Percentiles rank a stretch among this genome's conserved stretches.
Conservation (phyloP, 768 basidiomycete species). For the Lyophyllum shimeji region DNA sequence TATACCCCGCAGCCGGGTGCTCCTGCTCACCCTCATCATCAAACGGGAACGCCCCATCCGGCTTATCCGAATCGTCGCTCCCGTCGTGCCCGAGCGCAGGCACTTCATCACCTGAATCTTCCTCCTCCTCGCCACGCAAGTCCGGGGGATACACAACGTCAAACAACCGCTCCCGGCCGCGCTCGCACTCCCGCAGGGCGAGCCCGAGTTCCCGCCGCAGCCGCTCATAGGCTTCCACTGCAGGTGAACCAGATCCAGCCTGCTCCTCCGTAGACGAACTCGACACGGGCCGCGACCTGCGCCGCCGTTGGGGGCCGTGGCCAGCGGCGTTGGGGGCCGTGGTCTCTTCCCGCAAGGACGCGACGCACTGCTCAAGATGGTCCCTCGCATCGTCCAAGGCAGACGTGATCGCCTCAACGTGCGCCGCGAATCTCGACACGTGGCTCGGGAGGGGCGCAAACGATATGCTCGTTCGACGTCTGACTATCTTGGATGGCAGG, state of each 20-base stretch:
- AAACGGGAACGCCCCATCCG: conserved; percentile 37
- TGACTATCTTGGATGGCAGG: background rate
- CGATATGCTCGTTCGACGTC: conserved; percentile 27
- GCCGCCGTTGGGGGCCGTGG: conserved; percentile 7
- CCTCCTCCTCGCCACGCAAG: conserved; percentile 35
- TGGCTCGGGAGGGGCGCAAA: conserved; percentile 79
- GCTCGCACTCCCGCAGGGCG: conserved; percentile 80
- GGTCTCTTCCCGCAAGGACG: conserved; percentile 47
- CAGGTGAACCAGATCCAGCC: conserved; percentile 38
- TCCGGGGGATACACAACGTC: conserved; percentile 52
- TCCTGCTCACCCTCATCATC: conserved; percentile 27
- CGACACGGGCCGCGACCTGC: conserved; percentile 14
- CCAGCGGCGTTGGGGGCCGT: conserved; percentile 14
- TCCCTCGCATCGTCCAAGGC: conserved; percentile 73
- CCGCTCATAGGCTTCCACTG: conserved; percentile 72
- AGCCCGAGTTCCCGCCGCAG: conserved; percentile 75
- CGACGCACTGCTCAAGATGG: conserved; percentile 62
- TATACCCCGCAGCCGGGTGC: conserved; percentile 11
- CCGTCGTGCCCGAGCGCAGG: conserved; percentile 54
- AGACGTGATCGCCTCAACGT: conserved; percentile 67
- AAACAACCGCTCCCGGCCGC: conserved; percentile 65
- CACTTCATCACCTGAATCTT: conserved; percentile 45
- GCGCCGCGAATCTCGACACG: conserved; percentile 66
- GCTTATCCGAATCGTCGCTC: conserved; percentile 55
- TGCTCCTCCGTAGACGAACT: conserved; percentile 16